A percentile compares a stretch with the other conserved stretches of the same genome.
Conservation (phyloP, 2,329 filamentous ascomycete genomes). For the Claviceps monticola region DNA sequence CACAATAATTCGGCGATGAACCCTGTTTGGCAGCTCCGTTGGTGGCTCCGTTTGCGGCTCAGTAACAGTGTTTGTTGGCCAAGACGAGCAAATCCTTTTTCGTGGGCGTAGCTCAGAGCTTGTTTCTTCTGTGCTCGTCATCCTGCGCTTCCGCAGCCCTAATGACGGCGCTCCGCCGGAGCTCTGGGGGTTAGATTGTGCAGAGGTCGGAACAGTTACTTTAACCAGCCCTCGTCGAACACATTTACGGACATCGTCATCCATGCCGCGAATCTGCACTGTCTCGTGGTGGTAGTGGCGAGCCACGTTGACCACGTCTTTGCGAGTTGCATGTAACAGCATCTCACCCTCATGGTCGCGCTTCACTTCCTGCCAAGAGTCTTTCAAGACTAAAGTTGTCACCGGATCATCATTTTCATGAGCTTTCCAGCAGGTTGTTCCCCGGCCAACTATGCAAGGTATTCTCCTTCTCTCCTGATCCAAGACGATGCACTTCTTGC, state of each 20-base stretch:
- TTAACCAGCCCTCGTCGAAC: too few relatives aligned
- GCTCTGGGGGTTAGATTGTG: too few relatives aligned
- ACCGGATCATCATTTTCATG: constrained; percentile 16
- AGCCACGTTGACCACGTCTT: constrained; percentile 24
- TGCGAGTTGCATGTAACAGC: constrained; percentile 21
- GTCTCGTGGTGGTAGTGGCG: constrained; percentile 29
- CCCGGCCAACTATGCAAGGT: constrained; percentile 23
- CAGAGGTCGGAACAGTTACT: too few relatives aligned
- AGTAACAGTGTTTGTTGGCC: too few relatives aligned
- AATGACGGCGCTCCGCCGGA: too few relatives aligned
- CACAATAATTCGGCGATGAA: too few relatives aligned
- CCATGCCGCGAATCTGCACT: constrained; percentile 17
- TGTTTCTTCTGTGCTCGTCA: too few relatives aligned
- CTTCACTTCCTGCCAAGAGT: constrained; percentile 29
- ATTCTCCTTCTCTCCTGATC: constrained; percentile 20
- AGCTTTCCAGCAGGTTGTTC: constrained; percentile 16
- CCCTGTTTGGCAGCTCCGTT: too few relatives aligned
- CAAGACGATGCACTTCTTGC: constrained; percentile 26
- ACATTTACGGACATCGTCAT: constrained; percentile 18
- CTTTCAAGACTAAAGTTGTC: constrained; percentile 28
- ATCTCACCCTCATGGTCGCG: constrained; percentile 28
- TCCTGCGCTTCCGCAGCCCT: too few relatives aligned
- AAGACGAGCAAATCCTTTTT: too few relatives aligned
- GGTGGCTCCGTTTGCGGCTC: too few relatives aligned
- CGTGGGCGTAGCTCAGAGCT: too few relatives aligned